These are phyloP conservation scores for Funneliformis geosporum DNA, from an alignment of 192 early-diverging fungal genomes.

Conservation along the genomic window DNA sequence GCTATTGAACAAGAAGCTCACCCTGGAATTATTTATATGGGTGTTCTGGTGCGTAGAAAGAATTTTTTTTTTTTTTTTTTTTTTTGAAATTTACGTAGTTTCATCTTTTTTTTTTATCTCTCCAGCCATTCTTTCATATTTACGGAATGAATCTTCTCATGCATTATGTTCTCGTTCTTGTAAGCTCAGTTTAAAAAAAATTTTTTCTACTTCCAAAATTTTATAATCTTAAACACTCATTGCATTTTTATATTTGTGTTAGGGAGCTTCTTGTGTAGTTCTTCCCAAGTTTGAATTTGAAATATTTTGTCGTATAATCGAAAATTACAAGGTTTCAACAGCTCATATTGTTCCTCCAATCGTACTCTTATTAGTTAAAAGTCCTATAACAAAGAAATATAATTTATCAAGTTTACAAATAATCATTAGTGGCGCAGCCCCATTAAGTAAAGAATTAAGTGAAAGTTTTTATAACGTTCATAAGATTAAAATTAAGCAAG, in stretches of 20 bases:
- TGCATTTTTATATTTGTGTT: slow-evolving; percentile 34
- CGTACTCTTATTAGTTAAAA: slow-evolving; percentile 62
- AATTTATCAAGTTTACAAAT: slow-evolving; percentile 55
- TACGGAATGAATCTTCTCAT: slow-evolving; percentile 42
- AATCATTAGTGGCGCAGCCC: slow-evolving; percentile 71
- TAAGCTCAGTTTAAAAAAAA: background rate
- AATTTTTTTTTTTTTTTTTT: slow-evolving; percentile 43
- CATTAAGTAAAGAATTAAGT: slow-evolving; percentile 45
- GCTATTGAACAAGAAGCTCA: slow-evolving; percentile 45
- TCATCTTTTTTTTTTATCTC: background rate
- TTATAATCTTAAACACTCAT: background rate
- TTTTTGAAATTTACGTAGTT: background rate
- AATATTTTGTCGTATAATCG: slow-evolving; percentile 53
- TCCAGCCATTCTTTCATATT: slow-evolving; percentile 44
- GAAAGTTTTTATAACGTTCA: slow-evolving; percentile 43
- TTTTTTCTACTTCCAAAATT: background rate
- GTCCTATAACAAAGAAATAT: slow-evolving; percentile 61
- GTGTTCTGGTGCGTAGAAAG: slow-evolving; percentile 47
- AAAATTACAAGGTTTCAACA: slow-evolving; percentile 50
- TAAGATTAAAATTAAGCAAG: slow-evolving; percentile 51
- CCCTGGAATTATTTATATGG: slow-evolving; percentile 44
- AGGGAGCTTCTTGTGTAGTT: slow-evolving; percentile 57
- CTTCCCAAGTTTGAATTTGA: slow-evolving; percentile 65
- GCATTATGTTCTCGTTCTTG: background rate
- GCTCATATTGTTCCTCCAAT: slow-evolving; percentile 68